These are phyloP conservation scores for Fusarium napiforme DNA, from an alignment of 2,329 filamentous ascomycete species.

Conservation along the genomic window DNA sequence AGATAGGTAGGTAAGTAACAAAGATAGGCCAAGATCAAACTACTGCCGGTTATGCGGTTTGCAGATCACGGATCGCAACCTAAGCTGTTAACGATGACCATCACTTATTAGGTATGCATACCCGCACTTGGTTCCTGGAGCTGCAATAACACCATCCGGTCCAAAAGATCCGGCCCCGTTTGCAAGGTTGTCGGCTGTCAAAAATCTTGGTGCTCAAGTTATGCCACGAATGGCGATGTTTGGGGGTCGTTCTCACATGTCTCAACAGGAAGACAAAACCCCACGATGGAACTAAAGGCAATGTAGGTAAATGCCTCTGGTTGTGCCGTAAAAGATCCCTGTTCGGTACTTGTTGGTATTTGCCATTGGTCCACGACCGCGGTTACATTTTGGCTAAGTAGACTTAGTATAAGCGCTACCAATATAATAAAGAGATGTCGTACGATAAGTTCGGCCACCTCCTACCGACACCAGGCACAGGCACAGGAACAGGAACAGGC, in stretches of 20 bases:
- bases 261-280: neutral
- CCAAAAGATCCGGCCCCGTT: neutral
- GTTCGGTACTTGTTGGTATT: neutral
- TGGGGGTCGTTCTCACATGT: neutral
- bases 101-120: neutral
- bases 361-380: neutral
- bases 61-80: neutral
- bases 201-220: neutral
- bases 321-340: neutral
- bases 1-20: neutral
- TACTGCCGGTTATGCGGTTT: neutral
- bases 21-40: neutral
- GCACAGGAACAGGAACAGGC: no score
- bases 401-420: neutral
- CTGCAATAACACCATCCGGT: neutral
- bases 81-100: neutral
- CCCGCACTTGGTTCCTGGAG: neutral
- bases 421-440: neutral
- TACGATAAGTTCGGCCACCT: neutral
- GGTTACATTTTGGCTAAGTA: neutral
- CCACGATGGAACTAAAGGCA: neutral
- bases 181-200: neutral
- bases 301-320: neutral
- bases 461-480: neutral
- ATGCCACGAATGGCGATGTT: neutral